Percentiles rank a stretch among this genome's conserved stretches.
Conservation (phyloP, 2,329 filamentous ascomycete species). For the Claviceps sp. region DNA sequence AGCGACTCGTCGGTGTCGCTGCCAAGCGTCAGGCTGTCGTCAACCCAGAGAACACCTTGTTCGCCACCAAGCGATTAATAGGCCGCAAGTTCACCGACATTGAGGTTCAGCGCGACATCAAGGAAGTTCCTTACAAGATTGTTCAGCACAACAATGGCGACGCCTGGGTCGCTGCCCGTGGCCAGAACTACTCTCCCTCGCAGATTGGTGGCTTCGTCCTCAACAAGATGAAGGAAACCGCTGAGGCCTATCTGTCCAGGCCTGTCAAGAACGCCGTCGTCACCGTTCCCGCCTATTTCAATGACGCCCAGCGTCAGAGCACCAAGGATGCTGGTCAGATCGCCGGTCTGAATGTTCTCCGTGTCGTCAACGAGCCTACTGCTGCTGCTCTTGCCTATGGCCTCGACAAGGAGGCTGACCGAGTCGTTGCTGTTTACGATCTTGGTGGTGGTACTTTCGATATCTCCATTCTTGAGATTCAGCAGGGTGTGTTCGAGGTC, state of each 20-base stretch:
- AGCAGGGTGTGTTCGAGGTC: slow-evolving; percentile 96
- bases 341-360: slow-evolving; percentile 86
- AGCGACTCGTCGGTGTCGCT: slow-evolving; percentile 91
- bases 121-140: slow-evolving; percentile 98
- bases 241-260: slow-evolving; percentile 84
- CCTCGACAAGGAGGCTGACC: slow-evolving; percentile 86
- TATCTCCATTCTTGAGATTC: slow-evolving; percentile 95
- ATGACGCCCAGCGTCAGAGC: slow-evolving; percentile 93
- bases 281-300: slow-evolving; percentile 96
- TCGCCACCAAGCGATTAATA: slow-evolving; percentile 97
- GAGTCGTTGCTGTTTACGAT: slow-evolving; percentile 91
- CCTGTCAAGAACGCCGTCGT: slow-evolving; percentile 91
- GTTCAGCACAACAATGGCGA: slow-evolving; percentile 94
- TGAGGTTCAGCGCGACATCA: slow-evolving; percentile 92
- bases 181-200: slow-evolving; percentile 94
- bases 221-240: slow-evolving; percentile 99
- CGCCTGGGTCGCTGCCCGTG: slow-evolving; percentile 87
- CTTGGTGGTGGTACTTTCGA: slow-evolving; percentile 97
- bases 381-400: slow-evolving; percentile 92
- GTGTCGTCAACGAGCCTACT: slow-evolving; percentile 96
- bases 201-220: slow-evolving; percentile 95
- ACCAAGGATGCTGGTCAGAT: slow-evolving; percentile 98
- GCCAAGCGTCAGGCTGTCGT: slow-evolving; percentile 97
- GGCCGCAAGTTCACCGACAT: slow-evolving; percentile 89
- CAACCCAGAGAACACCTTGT: slow-evolving; percentile 96